These are phyloP conservation scores for Sapria himalayana DNA, from an alignment of 345 rosid species.

Conservation along the genomic window DNA sequence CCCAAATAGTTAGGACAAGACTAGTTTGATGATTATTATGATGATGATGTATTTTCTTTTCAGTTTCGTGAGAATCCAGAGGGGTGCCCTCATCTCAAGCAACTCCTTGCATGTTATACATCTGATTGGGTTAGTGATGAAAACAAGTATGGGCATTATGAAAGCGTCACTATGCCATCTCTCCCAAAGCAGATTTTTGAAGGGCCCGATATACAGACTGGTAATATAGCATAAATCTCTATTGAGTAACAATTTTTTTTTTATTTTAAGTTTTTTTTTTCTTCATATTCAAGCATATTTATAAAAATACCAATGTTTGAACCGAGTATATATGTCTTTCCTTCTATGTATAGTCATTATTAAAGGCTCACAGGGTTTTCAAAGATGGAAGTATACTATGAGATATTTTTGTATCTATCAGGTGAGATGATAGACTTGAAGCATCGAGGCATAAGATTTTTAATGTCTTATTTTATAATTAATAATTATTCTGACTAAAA, in stretches of 20 bases:
- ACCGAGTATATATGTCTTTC: conserved; percentile 6
- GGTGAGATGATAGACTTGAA: too few species aligned
- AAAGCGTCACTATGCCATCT: conserved; percentile 29
- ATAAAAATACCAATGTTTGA: neutral
- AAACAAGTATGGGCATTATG: conserved; percentile 77
- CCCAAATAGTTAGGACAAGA: neutral
- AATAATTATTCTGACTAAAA: too few species aligned
- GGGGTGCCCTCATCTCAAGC: conserved; percentile 91
- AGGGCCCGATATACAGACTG: conserved; percentile 92
- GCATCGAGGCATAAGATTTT: too few species aligned
- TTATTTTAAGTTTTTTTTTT: neutral
- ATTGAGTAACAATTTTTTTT: conserved; percentile 26
- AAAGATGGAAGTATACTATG: too few species aligned
- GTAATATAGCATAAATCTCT: too few species aligned
- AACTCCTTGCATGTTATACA: conserved; percentile 63
- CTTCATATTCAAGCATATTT: conserved; percentile 1
- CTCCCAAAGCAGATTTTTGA: conserved; percentile 80
- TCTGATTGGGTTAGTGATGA: conserved; percentile 93
- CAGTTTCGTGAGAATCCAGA: conserved; percentile 85
- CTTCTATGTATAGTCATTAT: conserved; percentile 10
- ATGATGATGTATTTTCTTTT: conserved; percentile 1
- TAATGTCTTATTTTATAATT: too few species aligned
- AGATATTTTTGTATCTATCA: too few species aligned
- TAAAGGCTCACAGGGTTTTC: too few species aligned
- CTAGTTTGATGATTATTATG: neutral